These are phyloP conservation scores for Saccharomyces uvarum DNA, from an alignment of 1,139 yeast species.

Conservation along the genomic window DNA sequence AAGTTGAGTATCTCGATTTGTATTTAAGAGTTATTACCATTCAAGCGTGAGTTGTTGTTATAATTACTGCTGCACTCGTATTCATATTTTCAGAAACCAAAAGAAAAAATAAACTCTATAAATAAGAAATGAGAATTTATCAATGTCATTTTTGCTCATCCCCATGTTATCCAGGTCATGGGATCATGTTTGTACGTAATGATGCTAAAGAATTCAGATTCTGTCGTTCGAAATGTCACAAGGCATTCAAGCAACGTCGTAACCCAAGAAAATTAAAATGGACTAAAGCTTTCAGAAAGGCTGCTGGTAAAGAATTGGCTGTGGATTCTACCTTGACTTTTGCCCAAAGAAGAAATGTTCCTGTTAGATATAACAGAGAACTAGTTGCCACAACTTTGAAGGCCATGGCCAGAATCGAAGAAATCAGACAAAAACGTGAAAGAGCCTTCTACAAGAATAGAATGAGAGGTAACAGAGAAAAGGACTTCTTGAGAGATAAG, in stretches of 20 bases:
- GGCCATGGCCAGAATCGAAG: conserved; percentile 95
- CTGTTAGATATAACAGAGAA: conserved; percentile 95
- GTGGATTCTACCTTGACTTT: conserved; percentile 94
- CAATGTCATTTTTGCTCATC: conserved; percentile 96
- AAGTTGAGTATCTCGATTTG: neutral
- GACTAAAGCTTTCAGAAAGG: conserved; percentile 98
- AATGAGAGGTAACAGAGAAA: conserved; percentile 95
- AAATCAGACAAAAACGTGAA: conserved; percentile 93
- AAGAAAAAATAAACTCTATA: neutral
- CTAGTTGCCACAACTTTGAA: conserved; percentile 86
- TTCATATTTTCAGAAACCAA: neutral
- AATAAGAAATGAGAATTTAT: conserved; percentile 67
- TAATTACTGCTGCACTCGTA: neutral
- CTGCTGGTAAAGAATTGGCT: conserved; percentile 97
- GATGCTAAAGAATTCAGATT: conserved; percentile 96
- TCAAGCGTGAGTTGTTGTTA: neutral
- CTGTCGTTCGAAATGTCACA: conserved; percentile 97
- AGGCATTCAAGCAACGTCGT: conserved; percentile 94
- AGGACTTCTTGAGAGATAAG: conserved; percentile 76
- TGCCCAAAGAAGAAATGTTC: conserved; percentile 95
- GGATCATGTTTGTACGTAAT: conserved; percentile 94
- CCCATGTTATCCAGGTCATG: conserved; percentile 95
- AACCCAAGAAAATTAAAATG: conserved; percentile 96
- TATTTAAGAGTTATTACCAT: neutral
- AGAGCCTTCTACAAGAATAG: conserved; percentile 98